Percentiles rank a stretch among this genome's conserved stretches.
Conservation (phyloP, 352 stramenopile species). For the Achlya hypogyna region DNA sequence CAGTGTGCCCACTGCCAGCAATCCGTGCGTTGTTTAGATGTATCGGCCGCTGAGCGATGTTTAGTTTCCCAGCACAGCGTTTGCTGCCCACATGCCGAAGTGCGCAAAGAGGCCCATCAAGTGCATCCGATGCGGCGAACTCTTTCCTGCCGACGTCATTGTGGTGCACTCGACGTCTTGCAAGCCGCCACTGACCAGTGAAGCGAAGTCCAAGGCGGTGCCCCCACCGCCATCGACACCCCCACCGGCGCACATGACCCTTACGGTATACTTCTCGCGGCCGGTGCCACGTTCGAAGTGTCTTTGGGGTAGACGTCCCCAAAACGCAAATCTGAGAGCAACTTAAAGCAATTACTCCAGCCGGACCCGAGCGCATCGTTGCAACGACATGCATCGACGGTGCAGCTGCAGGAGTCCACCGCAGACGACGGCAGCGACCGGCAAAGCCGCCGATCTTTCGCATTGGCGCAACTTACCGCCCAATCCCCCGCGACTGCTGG, state of each 20-base stretch:
- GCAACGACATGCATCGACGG: background rate
- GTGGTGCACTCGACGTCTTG: conserved; percentile 63
- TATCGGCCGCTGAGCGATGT: background rate
- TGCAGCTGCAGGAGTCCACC: background rate
- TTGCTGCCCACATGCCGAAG: conserved; percentile 39
- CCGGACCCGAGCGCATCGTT: conserved; percentile 40
- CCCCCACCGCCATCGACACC: conserved; percentile 7
- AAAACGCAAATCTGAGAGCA: conserved; percentile 5
- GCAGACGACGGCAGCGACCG: background rate
- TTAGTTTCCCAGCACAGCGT: conserved; percentile 43
- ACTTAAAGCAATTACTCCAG: background rate
- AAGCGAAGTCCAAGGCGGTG: background rate
- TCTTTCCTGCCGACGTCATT: conserved; percentile 63
- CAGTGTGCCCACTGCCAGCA: conserved; percentile 59
- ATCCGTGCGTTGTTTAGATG: conserved; percentile 26
- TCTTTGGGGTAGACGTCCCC: background rate
- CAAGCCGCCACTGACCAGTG: conserved; percentile 26
- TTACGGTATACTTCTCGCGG: background rate
- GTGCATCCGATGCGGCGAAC: conserved; percentile 69
- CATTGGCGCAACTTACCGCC: background rate
- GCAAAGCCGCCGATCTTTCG: background rate
- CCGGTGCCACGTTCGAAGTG: background rate
- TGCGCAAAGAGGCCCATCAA: conserved; percentile 74
- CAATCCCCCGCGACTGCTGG: conserved; percentile 18
- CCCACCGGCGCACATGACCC: background rate